These are phyloP conservation scores for Aspergillus sp. DNA, from an alignment of 2,329 filamentous ascomycete genomes.

Conservation along the genomic window DNA sequence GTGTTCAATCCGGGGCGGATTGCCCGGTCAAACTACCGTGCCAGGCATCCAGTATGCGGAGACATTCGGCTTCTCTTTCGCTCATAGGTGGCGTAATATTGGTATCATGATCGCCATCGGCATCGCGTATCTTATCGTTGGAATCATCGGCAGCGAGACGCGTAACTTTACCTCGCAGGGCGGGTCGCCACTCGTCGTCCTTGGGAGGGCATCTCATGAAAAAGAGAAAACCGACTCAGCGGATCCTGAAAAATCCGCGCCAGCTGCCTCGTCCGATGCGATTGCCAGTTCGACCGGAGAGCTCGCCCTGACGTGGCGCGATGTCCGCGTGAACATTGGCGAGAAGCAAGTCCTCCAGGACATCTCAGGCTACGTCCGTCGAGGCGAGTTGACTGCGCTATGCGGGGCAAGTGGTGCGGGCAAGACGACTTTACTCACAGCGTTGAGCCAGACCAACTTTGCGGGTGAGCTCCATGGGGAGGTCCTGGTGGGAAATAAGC, in stretches of 20 bases:
- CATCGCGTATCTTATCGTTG: constrained; percentile 1
- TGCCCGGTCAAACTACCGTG: neutral
- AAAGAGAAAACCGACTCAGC: neutral
- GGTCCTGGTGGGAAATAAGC: neutral
- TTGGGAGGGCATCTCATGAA: neutral
- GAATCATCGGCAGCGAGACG: constrained; percentile 2
- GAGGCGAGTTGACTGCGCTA: constrained; percentile 5
- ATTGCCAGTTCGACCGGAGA: neutral
- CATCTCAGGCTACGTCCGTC: constrained; percentile 6
- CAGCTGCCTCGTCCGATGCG: neutral
- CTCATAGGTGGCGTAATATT: constrained; percentile 4
- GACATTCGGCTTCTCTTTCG: neutral
- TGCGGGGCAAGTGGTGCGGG: constrained; percentile 8
- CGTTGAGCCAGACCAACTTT: constrained; percentile 1
- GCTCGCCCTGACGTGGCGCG: neutral
- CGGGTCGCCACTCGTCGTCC: neutral
- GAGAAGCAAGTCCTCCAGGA: constrained; percentile 4
- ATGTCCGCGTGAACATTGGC: neutral
- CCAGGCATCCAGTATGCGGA: constrained; percentile 1
- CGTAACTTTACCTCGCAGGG: constrained; percentile 2
- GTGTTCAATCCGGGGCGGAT: constrained; percentile 1
- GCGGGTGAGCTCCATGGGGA: neutral
- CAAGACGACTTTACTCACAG: constrained; percentile 9
- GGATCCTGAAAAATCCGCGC: neutral
- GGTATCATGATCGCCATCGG: constrained; percentile 9